Evolutionary conservation across 345 rosid genomes (phyloP).

Genomic region (Gossypium turneri): DNA sequence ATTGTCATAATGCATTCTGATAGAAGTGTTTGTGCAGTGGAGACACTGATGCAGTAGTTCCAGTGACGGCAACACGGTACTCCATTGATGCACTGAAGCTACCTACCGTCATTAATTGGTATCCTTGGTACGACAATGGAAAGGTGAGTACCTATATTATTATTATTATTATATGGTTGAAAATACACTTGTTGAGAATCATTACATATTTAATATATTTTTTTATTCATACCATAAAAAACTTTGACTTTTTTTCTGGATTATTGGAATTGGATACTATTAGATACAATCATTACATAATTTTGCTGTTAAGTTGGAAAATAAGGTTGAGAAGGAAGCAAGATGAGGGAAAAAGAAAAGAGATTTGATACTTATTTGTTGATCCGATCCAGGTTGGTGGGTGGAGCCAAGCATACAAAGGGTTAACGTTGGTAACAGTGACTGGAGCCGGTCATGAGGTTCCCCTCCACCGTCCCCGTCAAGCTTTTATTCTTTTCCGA

Average conservation of each 20-base stretch:
- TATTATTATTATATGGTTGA: no score
- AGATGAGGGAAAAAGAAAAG: background rate
- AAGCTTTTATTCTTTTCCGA: slow-evolving; percentile 80
- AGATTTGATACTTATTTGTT: background rate
- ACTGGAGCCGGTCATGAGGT: slow-evolving; percentile 96
- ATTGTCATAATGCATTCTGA: background rate
- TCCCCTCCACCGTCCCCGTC: slow-evolving; percentile 78
- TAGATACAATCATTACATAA: background rate
- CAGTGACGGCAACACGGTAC: slow-evolving; percentile 84
- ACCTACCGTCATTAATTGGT: slow-evolving; percentile 67
- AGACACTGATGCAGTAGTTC: slow-evolving; percentile 85
- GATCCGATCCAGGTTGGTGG: slow-evolving; percentile 66
- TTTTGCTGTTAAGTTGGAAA: background rate
- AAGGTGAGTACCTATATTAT: slow-evolving; percentile 32
- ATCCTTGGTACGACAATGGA: slow-evolving; percentile 71
- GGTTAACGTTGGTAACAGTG: slow-evolving; percentile 75
- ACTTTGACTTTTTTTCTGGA: no score
- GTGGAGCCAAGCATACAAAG: slow-evolving; percentile 91
- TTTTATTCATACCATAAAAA: no score
- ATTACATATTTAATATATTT: no score
- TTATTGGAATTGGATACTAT: background rate
- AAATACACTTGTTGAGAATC: no score
- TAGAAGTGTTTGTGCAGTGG: slow-evolving; percentile 51
- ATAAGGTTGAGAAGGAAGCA: background rate
- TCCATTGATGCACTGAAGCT: slow-evolving; percentile 78